Percentiles rank a stretch among this genome's conserved stretches.
phyloP scores from a whole-genome alignment of 139 green algal genomes.

The Closterium sp. region DNA sequence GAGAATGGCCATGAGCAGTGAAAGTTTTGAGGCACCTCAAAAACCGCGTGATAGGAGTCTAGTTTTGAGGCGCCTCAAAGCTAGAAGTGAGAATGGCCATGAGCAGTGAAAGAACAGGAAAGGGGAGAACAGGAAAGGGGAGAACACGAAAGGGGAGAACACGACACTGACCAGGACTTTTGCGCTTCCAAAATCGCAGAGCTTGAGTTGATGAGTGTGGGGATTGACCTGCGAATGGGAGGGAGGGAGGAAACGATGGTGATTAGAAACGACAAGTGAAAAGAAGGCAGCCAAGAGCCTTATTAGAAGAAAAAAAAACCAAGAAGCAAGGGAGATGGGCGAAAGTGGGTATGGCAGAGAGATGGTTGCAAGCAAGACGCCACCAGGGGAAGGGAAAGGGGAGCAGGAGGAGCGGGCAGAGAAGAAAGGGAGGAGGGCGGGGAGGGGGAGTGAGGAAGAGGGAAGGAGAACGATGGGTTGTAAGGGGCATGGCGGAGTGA shows the following conservation, averaged over 20 bases:
- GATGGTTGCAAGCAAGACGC: too few species aligned
- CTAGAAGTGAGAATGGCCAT: too few species aligned
- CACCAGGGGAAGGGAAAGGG: too few species aligned
- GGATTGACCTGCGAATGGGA: slow-evolving; percentile 70
- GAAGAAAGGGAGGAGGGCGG: background rate
- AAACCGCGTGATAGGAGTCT: too few species aligned
- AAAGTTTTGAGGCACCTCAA: too few species aligned
- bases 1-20: too few species aligned
- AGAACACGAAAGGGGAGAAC: background rate
- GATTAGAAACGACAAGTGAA: background rate
- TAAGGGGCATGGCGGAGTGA: background rate
- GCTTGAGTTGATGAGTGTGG: slow-evolving; percentile 88
- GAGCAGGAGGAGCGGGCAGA: background rate
- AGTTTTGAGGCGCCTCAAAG: too few species aligned
- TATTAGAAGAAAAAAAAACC: background rate
- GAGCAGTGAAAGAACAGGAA: too few species aligned
- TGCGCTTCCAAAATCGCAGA: slow-evolving; percentile 98
- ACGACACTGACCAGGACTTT: slow-evolving; percentile 70
- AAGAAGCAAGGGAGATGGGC: too few species aligned
- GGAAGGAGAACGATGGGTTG: background rate
- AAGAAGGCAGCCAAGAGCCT: background rate
- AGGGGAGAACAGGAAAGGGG: background rate
- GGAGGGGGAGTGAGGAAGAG: background rate
- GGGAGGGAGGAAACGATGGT: background rate
- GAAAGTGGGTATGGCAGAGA: too few species aligned